Base-by-base conservation (phyloP, 2,329 filamentous ascomycete species). In the Podosphaera fusca region DNA sequence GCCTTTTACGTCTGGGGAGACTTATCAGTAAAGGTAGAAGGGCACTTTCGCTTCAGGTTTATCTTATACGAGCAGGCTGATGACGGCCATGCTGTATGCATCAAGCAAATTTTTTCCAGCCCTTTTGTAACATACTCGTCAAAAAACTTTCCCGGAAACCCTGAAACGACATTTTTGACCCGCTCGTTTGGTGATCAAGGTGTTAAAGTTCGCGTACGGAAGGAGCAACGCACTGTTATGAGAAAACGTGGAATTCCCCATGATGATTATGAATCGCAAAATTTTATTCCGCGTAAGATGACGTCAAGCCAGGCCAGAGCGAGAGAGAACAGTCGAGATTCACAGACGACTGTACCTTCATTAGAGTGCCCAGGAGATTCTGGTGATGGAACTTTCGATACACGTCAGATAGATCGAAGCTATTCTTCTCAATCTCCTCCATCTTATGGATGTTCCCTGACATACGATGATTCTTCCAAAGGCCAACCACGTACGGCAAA, bases 1-100 rank as follows among this genome's bases (percentile, higher is more conserved):
- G 87, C 82, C 0, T 94, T 88, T 70, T 94, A 94, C 65, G 82
- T 94, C n/a, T 94, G 94, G 69, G 85, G 85, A 4, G 87, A 95
- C 68, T 73, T 95, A 30, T 92, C 86, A 0, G 80, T 90, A 59
- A 84, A 84, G 66, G 73, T 80, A 31, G 79, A 85, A 63, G 88
- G 88, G 35, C 74, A 73, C 29, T 90, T 81, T 66, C 75, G 82
- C 40, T 74, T 95, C 45, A 77, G 81, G 57, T 94, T 95, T 67
- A 83, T 79, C 54, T 74, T 94, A 12, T 89, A 84, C 68, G 84
- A 89, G 67, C 21, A 21, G 10, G 79, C 86, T 70, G 74, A 69
- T 59, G 65, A 70, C 46, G 55, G 59, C 6, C 58, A 61, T 10
- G 61, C 59, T 50, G 42, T 56, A 51, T 61, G 63, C 51, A 60